These are phyloP conservation scores for Coriaria nepalensis DNA, from an alignment of 306 rosid genomes.

Conservation along the genomic window DNA sequence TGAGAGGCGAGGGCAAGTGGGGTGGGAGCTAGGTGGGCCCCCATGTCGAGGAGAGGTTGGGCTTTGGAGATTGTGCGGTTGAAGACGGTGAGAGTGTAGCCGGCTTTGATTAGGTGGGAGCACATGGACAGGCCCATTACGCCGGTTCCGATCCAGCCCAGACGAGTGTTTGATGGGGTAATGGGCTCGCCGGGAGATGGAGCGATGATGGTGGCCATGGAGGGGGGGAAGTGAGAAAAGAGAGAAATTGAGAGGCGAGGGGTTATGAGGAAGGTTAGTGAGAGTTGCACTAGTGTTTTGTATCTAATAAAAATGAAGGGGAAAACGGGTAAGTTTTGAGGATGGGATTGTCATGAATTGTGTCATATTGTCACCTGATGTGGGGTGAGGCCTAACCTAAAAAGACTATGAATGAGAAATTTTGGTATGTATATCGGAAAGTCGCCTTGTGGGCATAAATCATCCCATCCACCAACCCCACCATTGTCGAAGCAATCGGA, in stretches of 20 bases:
- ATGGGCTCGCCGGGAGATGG: conserved; percentile 15
- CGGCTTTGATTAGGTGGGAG: conserved; percentile 68
- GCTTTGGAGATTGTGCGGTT: conserved; percentile 83
- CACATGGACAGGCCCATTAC: conserved; percentile 90
- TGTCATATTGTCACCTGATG: too few species aligned
- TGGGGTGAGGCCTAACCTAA: too few species aligned
- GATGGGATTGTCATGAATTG: too few species aligned
- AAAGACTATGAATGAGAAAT: too few species aligned
- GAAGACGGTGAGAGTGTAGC: conserved; percentile 78
- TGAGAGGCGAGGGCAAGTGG: conserved; percentile 54
- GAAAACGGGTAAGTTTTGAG: too few species aligned
- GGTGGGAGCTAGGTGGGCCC: conserved; percentile 50
- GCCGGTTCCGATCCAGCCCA: conserved; percentile 98
- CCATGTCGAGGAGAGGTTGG: conserved; percentile 63
- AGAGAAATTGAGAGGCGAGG: conserved; percentile 1
- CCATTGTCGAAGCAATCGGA: conserved; percentile 68
- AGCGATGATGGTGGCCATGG: conserved; percentile 32
- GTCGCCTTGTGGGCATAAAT: conserved; percentile 65
- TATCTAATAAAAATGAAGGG: too few species aligned
- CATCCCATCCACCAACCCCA: conserved; percentile 85
- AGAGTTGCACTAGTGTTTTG: conserved; percentile 12
- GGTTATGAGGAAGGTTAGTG: conserved; percentile 1
- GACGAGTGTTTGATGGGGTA: conserved; percentile 57
- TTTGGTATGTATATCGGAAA: too few species aligned
- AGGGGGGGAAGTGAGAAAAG: conserved; percentile 14